A percentile compares a stretch with the other conserved stretches of the same genome.
These are phyloP conservation scores for Tuber borchii DNA, from an alignment of 495 filamentous ascomycete species.

Conservation along the genomic window DNA sequence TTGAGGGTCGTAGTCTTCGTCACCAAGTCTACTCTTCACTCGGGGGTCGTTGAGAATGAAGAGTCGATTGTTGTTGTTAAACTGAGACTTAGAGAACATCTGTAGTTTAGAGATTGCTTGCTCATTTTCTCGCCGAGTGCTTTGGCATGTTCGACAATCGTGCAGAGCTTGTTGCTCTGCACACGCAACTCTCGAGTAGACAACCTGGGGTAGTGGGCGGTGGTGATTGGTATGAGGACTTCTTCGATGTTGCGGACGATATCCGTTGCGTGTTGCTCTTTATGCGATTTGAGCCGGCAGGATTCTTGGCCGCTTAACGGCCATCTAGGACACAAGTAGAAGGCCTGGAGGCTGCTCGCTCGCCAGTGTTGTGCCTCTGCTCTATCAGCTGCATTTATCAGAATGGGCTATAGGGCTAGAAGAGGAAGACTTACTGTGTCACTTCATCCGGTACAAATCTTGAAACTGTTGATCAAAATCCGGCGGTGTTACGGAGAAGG, in stretches of 20 bases:
- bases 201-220: conserved; percentile 3
- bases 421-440: conserved; percentile 11
- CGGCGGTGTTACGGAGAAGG: conserved; percentile 9
- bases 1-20: conserved; percentile 10
- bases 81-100: conserved; percentile 19
- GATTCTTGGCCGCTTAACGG: not conserved
- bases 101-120: conserved; percentile 9
- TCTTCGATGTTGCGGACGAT: conserved; percentile 7
- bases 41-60: conserved; percentile 8
- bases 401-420: not conserved
- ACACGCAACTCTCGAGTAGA: not conserved
- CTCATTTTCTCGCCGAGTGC: conserved; percentile 5
- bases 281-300: not conserved
- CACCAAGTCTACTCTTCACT: conserved; percentile 14
- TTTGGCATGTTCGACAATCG: not conserved
- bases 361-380: conserved; percentile 21
- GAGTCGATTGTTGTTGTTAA: conserved; percentile 1
- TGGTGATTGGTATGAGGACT: conserved; percentile 2
- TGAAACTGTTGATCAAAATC: not conserved
- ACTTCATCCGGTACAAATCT: conserved; percentile 17
- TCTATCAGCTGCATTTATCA: conserved; percentile 12
- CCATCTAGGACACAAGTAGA: not conserved
- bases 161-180: not conserved
- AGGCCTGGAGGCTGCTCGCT: not conserved
- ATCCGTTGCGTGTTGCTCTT: not conserved